A percentile compares a stretch with the other conserved stretches of the same genome.
Evolutionary conservation across 1,284 basidiomycete genomes (phyloP).

Genomic region (Termitomyces sp.): DNA sequence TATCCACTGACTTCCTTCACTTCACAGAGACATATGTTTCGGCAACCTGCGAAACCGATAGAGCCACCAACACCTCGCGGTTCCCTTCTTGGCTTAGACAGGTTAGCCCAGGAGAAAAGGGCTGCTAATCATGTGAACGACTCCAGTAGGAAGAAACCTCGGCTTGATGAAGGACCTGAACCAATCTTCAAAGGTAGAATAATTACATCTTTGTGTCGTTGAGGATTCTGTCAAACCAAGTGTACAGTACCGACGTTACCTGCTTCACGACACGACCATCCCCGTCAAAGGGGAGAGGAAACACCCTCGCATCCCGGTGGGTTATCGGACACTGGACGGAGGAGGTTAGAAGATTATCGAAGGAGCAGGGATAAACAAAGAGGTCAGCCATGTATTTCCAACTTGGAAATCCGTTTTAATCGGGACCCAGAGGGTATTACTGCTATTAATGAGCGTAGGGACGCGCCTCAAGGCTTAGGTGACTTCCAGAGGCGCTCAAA

Average conservation of each 20-base stretch:
- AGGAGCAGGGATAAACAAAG: slow-evolving; percentile 61
- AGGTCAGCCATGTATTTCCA: slow-evolving; percentile 35
- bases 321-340: slow-evolving; percentile 69
- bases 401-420: slow-evolving; percentile 2
- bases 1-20: slow-evolving; percentile 10
- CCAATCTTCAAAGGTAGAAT: slow-evolving; percentile 77
- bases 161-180: slow-evolving; percentile 56
- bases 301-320: slow-evolving; percentile 94
- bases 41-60: slow-evolving; percentile 63
- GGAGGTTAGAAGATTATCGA: slow-evolving; percentile 73
- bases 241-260: slow-evolving; percentile 70
- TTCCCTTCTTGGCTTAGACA: slow-evolving; percentile 83
- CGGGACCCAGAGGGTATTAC: slow-evolving; percentile 52
- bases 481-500: slow-evolving; percentile 69
- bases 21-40: slow-evolving; percentile 70
- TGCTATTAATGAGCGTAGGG: slow-evolving; percentile 47
- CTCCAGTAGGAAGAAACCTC: slow-evolving; percentile 60
- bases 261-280: slow-evolving; percentile 47
- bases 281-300: slow-evolving; percentile 77
- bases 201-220: not conserved
- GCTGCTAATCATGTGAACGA: slow-evolving; percentile 45
- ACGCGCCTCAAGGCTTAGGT: slow-evolving; percentile 61
- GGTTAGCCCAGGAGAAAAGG: slow-evolving; percentile 82
- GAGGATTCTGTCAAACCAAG: slow-evolving; percentile 2
- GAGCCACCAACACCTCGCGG: slow-evolving; percentile 69